Percentiles rank a stretch among this genome's conserved stretches.
Conservation (phyloP, 2,329 filamentous ascomycete species). For the Hyphodiscus sp. region DNA sequence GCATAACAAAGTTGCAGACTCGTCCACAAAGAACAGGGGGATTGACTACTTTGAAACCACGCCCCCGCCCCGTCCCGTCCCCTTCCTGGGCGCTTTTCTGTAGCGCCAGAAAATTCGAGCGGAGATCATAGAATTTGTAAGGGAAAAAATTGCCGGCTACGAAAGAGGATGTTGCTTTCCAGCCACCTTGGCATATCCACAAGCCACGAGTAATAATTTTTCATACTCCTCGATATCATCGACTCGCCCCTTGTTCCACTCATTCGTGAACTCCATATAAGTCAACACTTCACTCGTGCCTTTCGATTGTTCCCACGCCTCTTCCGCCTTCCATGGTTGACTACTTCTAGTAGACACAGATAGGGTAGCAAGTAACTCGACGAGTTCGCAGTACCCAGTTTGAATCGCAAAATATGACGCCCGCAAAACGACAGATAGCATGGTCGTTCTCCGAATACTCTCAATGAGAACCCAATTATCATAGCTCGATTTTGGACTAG, state of each 20-base stretch:
- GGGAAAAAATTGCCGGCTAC: too few relatives aligned
- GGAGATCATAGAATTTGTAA: too few relatives aligned
- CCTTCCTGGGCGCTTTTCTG: too few relatives aligned
- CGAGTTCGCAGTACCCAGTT: constrained; percentile 10
- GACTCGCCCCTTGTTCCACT: not conserved
- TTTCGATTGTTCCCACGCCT: not conserved
- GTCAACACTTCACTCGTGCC: not conserved
- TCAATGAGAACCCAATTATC: constrained; percentile 30
- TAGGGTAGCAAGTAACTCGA: constrained; percentile 8
- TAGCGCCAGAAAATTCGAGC: too few relatives aligned
- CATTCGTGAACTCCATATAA: not conserved
- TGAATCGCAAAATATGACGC: constrained; percentile 9
- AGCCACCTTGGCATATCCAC: not conserved
- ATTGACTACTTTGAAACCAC: too few relatives aligned
- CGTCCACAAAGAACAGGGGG: too few relatives aligned
- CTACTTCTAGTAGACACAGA: constrained; percentile 9
- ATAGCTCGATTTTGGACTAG: not conserved
- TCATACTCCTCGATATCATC: constrained; percentile 1
- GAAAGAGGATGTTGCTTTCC: not conserved
- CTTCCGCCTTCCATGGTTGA: not conserved
- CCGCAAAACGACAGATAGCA: constrained; percentile 16
- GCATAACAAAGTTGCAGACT: too few relatives aligned
- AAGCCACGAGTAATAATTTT: constrained; percentile 4
- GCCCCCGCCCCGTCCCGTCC: too few relatives aligned
- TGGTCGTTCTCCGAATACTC: constrained; percentile 27